A percentile compares a stretch with the other conserved stretches of the same genome.
phyloP scores from a whole-genome alignment of 2,329 filamentous ascomycete species.

The Colletotrichum sp. region DNA sequence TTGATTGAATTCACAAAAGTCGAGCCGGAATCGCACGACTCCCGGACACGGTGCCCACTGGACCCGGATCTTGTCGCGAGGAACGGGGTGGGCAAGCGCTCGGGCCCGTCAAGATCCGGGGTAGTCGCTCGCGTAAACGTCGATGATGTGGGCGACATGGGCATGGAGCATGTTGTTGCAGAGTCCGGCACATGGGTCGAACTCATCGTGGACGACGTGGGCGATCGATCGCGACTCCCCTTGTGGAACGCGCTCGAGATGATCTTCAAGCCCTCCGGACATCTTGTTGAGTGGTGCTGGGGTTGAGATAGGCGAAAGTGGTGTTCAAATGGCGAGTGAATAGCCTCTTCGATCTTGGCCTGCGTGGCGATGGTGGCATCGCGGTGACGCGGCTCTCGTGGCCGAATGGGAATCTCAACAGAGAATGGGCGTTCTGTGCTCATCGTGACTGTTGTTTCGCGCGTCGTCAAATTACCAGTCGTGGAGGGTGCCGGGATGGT shows the following conservation, averaged over 20 bases:
- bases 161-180: slow-evolving; percentile 39
- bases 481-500: not conserved
- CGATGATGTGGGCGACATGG: slow-evolving; percentile 23
- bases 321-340: slow-evolving; percentile 6
- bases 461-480: not conserved
- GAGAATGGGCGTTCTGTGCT: not conserved
- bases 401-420: slow-evolving; percentile 17
- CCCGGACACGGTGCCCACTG: slow-evolving; percentile 10
- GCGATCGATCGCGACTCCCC: slow-evolving; percentile 30
- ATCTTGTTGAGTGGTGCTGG: slow-evolving; percentile 5
- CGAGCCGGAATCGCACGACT: slow-evolving; percentile 39
- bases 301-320: slow-evolving; percentile 6
- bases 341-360: slow-evolving; percentile 1
- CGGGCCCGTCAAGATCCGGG: slow-evolving; percentile 17
- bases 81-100: slow-evolving; percentile 12
- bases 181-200: slow-evolving; percentile 43
- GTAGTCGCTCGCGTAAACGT: slow-evolving; percentile 23
- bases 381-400: slow-evolving; percentile 17
- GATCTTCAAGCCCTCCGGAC: slow-evolving; percentile 19
- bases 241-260: slow-evolving; percentile 7
- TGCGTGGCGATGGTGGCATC: not conserved
- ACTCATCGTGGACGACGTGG: slow-evolving; percentile 40
- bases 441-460: not conserved
- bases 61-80: not conserved
- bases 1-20: slow-evolving; percentile 33